A percentile compares a stretch with the other conserved stretches of the same genome.
Evolutionary conservation across 176 grass and related monocot species (phyloP).

Genomic region (Aegilops tauschii): DNA sequence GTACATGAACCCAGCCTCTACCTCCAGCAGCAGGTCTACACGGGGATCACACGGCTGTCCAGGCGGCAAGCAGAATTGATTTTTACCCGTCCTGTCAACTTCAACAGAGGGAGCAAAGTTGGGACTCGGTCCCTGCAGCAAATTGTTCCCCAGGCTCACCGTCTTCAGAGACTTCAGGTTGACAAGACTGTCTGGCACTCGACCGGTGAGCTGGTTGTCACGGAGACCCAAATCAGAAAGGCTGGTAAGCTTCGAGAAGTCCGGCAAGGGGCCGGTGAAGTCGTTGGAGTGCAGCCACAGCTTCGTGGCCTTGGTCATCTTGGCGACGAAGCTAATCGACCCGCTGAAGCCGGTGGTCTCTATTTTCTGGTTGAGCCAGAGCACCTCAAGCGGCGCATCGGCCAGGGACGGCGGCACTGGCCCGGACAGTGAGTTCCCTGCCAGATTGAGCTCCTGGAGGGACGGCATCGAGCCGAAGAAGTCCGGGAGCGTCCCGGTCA

Average conservation of each 20-base stretch:
- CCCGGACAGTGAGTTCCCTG: conserved; percentile 52
- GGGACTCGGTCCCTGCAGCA: conserved; percentile 65
- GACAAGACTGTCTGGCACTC: conserved; percentile 49
- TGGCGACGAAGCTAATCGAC: conserved; percentile 50
- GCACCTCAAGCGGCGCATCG: neutral
- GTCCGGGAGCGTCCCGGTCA: conserved; percentile 52
- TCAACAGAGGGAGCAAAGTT: neutral
- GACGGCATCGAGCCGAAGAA: conserved; percentile 42
- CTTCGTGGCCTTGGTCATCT: conserved; percentile 36
- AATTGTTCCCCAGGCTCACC: conserved; percentile 57
- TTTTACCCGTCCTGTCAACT: neutral
- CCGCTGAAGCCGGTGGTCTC: conserved; percentile 18
- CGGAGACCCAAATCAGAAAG: conserved; percentile 59
- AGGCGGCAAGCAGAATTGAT: conserved; percentile 50
- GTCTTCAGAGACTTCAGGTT: conserved; percentile 44
- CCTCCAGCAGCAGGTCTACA: conserved; percentile 61
- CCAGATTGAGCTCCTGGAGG: conserved; percentile 45
- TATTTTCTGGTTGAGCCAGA: conserved; percentile 57
- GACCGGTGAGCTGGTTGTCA: conserved; percentile 73
- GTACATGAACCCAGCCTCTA: conserved; percentile 69
- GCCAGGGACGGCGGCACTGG: conserved; percentile 50
- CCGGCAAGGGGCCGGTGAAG: conserved; percentile 71
- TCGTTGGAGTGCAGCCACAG: conserved; percentile 81
- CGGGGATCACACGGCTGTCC: conserved; percentile 49
- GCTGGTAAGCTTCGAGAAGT: conserved; percentile 39